Evolutionary conservation across 441 rosid genomes (phyloP), one percentile per base, ranked within the genome.

Genomic region (Melastoma candidum): DNA sequence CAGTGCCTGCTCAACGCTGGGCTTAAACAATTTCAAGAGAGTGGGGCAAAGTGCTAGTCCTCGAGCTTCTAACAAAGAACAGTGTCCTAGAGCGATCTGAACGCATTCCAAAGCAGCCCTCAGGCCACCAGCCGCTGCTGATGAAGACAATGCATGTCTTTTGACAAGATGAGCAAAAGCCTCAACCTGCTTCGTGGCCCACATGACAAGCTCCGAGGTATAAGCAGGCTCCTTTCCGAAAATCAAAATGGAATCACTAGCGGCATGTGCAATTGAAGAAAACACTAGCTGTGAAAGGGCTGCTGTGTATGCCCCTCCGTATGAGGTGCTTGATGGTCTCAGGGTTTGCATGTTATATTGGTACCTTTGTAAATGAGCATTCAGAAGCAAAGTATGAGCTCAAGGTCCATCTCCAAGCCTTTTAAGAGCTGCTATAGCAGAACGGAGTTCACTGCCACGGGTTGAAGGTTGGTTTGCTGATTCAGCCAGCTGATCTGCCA

Each of bases 31-130:
- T 74, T 81, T 87, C 57, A 87, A 36, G 49, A 94, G 94, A 65
- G 92, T 79, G 53, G 95, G 92, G 70, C 97, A 84, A 58, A 94
- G 88, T 48, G 96, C 76, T 77, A 94, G 77, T 52, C 99, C 97
- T 64, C 90, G 95, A 57, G 84, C 86, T 72, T 93, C 99, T 74
- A 93, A 64, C 64, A 93, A 74, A 57, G 97, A 87, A 74, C 99
- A 93, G 80, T 93, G 99, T 59, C 99, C 99, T 62, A 93, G 75
- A 59, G 99, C 99, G 78, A 93, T 87, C 73, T 89, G 97, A 67
- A 89, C 99, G 70, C 99, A 94, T 69, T 94, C 99, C 50, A 96
- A 97, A 36, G 99, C 99, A 59, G 97, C 93, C 78, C 99, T 77
- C 66, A 94, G 78, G 57, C 99, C 99, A 48, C 97, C 99, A 44